Percentiles rank a stretch among this genome's conserved stretches.
These are phyloP conservation scores for Naganishia liquefaciens DNA, from an alignment of 1,284 basidiomycete species.

Conservation along the genomic window DNA sequence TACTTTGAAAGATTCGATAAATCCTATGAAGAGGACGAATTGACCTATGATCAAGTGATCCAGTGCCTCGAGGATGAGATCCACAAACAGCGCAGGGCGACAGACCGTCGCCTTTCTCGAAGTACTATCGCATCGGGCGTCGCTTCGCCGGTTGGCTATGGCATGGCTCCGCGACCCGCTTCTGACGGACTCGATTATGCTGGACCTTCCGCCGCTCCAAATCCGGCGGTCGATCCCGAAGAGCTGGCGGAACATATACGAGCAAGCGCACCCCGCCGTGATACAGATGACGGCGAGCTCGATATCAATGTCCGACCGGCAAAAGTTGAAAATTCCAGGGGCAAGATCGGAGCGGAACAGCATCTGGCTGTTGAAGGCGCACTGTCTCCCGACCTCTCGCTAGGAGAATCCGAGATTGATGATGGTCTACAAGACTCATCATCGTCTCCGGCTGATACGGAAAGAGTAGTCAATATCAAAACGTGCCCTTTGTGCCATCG, in stretches of 20 bases:
- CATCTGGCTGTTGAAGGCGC: conserved; percentile 20
- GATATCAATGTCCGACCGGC: conserved; percentile 31
- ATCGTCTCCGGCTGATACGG: conserved; percentile 61
- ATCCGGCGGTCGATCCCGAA: conserved; percentile 42
- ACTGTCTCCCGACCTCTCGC: conserved; percentile 29
- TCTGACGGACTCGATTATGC: conserved; percentile 41
- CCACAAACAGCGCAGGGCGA: conserved; percentile 68
- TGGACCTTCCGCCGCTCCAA: conserved; percentile 41
- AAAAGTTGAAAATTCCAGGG: conserved; percentile 6
- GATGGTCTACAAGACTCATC: conserved; percentile 42
- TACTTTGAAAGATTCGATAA: conserved; percentile 77
- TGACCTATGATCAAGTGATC: conserved; percentile 77
- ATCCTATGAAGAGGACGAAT: conserved; percentile 66
- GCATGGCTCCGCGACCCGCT: conserved; percentile 40
- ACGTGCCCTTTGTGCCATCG: conserved; percentile 92
- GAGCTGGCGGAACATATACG: conserved; percentile 44
- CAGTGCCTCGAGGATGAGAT: conserved; percentile 75
- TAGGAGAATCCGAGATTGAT: conserved; percentile 55
- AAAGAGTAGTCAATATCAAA: conserved; percentile 91
- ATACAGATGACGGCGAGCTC: conserved; percentile 22
- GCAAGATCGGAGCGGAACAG: conserved; percentile 19
- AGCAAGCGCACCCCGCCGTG: conserved; percentile 35
- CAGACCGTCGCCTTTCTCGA: conserved; percentile 52
- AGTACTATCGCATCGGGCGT: conserved; percentile 31
- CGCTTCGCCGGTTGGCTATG: conserved; percentile 35